Evolutionary conservation across 2,329 filamentous ascomycete species (phyloP).

Genomic region (Alternaria tenuissima): DNA sequence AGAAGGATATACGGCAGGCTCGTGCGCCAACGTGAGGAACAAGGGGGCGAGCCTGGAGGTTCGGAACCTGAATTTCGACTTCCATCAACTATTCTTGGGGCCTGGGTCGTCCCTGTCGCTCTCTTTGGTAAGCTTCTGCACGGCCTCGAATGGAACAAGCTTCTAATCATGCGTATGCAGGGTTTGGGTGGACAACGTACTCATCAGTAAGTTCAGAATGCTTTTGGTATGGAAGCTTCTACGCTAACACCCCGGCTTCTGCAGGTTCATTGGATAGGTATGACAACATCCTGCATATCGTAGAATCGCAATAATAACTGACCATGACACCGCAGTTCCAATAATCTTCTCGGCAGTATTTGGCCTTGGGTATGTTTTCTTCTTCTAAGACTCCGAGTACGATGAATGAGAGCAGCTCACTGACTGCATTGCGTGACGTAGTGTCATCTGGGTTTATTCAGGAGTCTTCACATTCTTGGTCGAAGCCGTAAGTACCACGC

Average conservation of each 20-base stretch:
- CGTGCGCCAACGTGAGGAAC: slow-evolving; percentile 61
- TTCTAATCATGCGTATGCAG: slow-evolving; percentile 48
- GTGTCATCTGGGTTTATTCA: slow-evolving; percentile 78
- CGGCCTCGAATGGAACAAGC: slow-evolving; percentile 30
- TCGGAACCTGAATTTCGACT: slow-evolving; percentile 89
- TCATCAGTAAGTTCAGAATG: slow-evolving; percentile 72
- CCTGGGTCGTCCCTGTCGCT: slow-evolving; percentile 77
- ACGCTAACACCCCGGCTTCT: slow-evolving; percentile 37
- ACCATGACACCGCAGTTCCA: slow-evolving; percentile 53
- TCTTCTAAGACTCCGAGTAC: slow-evolving; percentile 19
- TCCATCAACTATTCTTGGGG: slow-evolving; percentile 72
- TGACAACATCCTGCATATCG: slow-evolving; percentile 32
- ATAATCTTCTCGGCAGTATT: slow-evolving; percentile 60
- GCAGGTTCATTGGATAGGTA: slow-evolving; percentile 62
- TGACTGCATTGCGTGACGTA: slow-evolving; percentile 51
- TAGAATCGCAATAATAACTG: slow-evolving; percentile 42
- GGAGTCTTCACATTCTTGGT: slow-evolving; percentile 91
- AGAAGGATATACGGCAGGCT: slow-evolving; percentile 66
- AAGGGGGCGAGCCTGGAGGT: slow-evolving; percentile 62
- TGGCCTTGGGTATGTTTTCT: slow-evolving; percentile 52
- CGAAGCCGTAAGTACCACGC: slow-evolving; percentile 56
- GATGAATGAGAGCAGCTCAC: slow-evolving; percentile 35
- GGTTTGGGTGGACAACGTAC: slow-evolving; percentile 86
- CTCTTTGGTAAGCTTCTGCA: slow-evolving; percentile 71
- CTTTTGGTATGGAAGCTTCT: slow-evolving; percentile 59